These are phyloP conservation scores for Limnomonas spitsbergensis DNA, from an alignment of 139 green algal genomes.

Conservation along the genomic window DNA sequence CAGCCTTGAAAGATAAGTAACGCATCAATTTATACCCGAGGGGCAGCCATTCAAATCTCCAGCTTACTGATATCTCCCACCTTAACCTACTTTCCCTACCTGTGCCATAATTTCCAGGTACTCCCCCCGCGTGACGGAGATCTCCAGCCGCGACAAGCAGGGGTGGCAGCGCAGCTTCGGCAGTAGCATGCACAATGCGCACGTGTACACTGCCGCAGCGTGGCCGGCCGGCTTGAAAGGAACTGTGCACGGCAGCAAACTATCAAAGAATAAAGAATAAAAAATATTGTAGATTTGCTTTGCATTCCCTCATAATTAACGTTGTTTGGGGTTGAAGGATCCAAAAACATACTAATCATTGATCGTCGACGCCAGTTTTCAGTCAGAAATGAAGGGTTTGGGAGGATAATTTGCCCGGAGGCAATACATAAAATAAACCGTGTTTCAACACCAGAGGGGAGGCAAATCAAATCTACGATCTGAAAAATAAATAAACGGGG, in stretches of 20 bases:
- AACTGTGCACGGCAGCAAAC: not conserved
- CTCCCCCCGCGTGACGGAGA: not conserved
- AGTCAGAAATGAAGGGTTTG: no score
- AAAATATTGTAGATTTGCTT: not conserved
- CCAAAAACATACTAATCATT: not conserved
- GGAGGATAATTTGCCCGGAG: no score
- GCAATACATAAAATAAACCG: no score
- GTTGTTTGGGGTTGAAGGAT: not conserved
- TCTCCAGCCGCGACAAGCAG: not conserved
- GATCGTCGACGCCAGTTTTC: not conserved
- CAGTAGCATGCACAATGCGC: not conserved
- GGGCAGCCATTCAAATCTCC: no score
- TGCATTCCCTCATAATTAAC: not conserved
- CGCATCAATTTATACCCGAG: no score
- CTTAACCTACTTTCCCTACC: no score
- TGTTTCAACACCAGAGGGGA: no score
- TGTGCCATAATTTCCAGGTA: not conserved
- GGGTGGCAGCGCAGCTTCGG: not conserved
- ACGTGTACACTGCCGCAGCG: not conserved
- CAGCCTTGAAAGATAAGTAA: no score
- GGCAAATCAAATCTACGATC: no score
- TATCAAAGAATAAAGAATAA: not conserved
- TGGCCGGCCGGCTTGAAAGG: not conserved
- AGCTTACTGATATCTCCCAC: no score
- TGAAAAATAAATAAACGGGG: no score